Evolutionary conservation across 768 basidiomycete species (phyloP), one percentile per base, ranked within the genome.

Genomic region (Cystofilobasidium macerans): DNA sequence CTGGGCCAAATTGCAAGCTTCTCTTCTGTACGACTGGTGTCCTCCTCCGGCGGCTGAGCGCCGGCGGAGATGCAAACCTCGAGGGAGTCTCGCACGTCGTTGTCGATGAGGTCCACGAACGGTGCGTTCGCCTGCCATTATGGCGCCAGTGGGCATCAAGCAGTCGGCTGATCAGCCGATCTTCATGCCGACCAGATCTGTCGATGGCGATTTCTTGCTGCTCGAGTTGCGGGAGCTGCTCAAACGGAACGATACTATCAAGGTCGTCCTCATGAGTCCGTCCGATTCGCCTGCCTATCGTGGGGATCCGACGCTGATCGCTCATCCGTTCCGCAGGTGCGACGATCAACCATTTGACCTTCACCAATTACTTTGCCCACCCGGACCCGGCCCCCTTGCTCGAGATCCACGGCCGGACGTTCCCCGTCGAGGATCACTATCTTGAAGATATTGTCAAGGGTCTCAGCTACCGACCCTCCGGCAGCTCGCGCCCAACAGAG

Each of bases 21-120:
- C 77, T 93, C 24, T 95, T 94, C 72, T 91, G 90, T 72, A 97
- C 93, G 2, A 95, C 91, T 13, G 93, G 93, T 77, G 88, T 95
- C n/a, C 81, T 91, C 1, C 80, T 95, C 56, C 79, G 89, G 64
- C 81, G 89, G 22, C 77, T 95, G 16, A 82, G 84, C n/a, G 79
- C 80, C 35, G 86, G 86, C 13, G 78, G 77, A 0, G 88, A 93
- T 69, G 80, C 79, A 1, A 74, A 78, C 42, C 77, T 95, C 20
- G 74, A 81, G 40, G 81, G 83, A 45, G 81, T 92, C 48, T 86
- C 86, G 3, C 93, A 95, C 77, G 80, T 97, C 42, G 79, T 95
- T 42, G 87, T 95, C 22, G 93, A 95, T 69, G 92, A 97, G 79
- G 92, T 88, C 67, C 54, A 79, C 57, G 6, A 3, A n/a, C 0